These are phyloP conservation scores for Pythium myriotylum DNA, from an alignment of 352 stramenopile species.

Conservation along the genomic window DNA sequence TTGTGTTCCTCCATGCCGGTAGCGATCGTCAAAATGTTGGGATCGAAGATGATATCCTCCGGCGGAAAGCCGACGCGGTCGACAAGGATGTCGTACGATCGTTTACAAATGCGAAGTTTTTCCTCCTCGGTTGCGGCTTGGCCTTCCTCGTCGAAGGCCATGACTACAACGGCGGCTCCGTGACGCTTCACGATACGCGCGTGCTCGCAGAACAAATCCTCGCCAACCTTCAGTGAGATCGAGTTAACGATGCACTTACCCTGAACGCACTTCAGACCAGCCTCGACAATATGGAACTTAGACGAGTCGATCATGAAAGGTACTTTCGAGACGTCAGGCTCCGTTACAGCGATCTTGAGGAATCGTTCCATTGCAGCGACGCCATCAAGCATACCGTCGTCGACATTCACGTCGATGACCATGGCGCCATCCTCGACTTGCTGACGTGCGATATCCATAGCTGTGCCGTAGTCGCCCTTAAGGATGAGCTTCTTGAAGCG, in stretches of 20 bases:
- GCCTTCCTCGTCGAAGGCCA: constrained; percentile 98
- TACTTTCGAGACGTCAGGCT: constrained; percentile 95
- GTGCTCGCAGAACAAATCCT: constrained; percentile 95
- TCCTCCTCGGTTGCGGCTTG: constrained; percentile 94
- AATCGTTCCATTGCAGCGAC: constrained; percentile 97
- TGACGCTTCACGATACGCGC: constrained; percentile 95
- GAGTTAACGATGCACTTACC: constrained; percentile 98
- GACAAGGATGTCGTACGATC: constrained; percentile 98
- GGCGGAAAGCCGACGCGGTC: constrained; percentile 93
- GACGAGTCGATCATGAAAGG: constrained; percentile 98
- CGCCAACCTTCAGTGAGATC: constrained; percentile 97
- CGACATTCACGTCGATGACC: constrained; percentile 98
- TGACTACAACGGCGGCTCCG: constrained; percentile 95
- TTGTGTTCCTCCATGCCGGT: constrained; percentile 98
- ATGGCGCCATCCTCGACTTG: constrained; percentile 97
- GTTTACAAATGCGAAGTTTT: constrained; percentile 98
- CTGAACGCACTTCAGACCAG: constrained; percentile 97
- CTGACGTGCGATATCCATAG: constrained; percentile 96
- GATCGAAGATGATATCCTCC: constrained; percentile 98
- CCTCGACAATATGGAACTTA: constrained; percentile 97
- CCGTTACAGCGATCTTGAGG: constrained; percentile 96
- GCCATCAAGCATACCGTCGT: constrained; percentile 97
- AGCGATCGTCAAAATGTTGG: constrained; percentile 97
- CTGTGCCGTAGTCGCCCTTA: constrained; percentile 92
- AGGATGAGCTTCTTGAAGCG: constrained; percentile 97